Evolutionary conservation across 768 basidiomycete species (phyloP).

Genomic region (Suillus subalutaceus): DNA sequence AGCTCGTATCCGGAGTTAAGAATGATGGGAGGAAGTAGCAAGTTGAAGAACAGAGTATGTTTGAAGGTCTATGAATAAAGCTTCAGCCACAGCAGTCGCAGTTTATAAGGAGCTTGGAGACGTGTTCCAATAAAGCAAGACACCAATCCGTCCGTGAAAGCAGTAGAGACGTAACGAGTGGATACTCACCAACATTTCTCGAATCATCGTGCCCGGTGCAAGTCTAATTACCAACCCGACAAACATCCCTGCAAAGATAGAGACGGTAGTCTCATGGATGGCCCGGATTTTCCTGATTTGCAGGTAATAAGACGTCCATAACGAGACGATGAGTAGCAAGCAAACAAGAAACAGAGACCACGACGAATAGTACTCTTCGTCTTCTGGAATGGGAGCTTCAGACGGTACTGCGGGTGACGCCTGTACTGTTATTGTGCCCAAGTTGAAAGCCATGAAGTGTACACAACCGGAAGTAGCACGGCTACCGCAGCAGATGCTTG

Average conservation of each 20-base stretch:
- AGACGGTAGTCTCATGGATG: constrained; percentile 94
- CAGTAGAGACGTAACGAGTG: neutral
- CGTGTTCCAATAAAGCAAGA: neutral
- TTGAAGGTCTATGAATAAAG: constrained; percentile 75
- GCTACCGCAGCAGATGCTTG: neutral
- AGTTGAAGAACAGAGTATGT: constrained; percentile 96
- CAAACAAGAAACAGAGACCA: constrained; percentile 95
- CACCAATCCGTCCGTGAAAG: neutral
- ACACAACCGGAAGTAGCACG: neutral
- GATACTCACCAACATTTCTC: constrained; percentile 93
- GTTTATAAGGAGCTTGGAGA: neutral
- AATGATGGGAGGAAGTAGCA: constrained; percentile 97
- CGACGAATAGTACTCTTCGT: constrained; percentile 89
- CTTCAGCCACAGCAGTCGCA: neutral
- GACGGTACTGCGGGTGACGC: constrained; percentile 31
- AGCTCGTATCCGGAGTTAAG: constrained; percentile 97
- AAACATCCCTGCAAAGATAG: constrained; percentile 94
- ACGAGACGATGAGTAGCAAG: constrained; percentile 88
- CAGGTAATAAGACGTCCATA: constrained; percentile 97
- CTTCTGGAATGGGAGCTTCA: constrained; percentile 53
- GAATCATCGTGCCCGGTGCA: constrained; percentile 90
- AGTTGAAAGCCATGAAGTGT: constrained; percentile 39
- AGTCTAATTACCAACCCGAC: constrained; percentile 91
- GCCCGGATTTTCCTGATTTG: constrained; percentile 96
- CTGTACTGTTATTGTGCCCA: constrained; percentile 38